Base-by-base conservation (phyloP, 2,329 filamentous ascomycete genomes). In the Myriosclerotinia scirpicola region DNA sequence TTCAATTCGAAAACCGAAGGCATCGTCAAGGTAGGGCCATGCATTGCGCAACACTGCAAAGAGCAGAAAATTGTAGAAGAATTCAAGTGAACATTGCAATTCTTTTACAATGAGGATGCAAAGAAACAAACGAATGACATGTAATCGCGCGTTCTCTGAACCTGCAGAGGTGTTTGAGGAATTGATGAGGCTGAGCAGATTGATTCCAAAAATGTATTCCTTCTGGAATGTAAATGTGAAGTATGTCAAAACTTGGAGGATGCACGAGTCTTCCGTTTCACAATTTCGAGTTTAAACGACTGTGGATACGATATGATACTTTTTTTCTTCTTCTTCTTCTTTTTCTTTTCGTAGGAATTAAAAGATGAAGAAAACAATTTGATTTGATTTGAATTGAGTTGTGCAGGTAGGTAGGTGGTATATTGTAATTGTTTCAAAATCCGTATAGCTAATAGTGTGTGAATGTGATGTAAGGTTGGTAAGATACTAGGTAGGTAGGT, bases 21-120 rank as follows among this genome's bases (percentile, higher is more conserved):
- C 74, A 77, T 75, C 44, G 73, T 75, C 68, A 74, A 70, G 50
- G 70, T 72, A 54, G 72, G 69, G 65, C 72, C 74, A 70, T 72
- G 70, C 73, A 75, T 75, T 44, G 67, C 69, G 71, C 69, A 69
- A 48, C 44, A 62, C 70, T 69, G 70, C 70, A 54, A 17, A 65
- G 60, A 67, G 69, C 67, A 59, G 62, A 66, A 22, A 46, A 34
- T 40, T 38, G 20, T 55, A 22, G n/a, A 22, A 61, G 67, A n/a
- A 38, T 65, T 68, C 55, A 67, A 40, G 42, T 63, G 56, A 63
- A 46, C 65, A 67, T 67, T 46, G 26, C 58, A 55, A 60, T 65
- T 38, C 30, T 26, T 54, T 53, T 53, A 46, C 36, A 59, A 55
- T 65, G 17, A 50, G 44, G 46, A 65, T 58, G 20, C n/a, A 54